These are phyloP conservation scores for Candida suzukii DNA, from an alignment of 805 yeast genomes.

Conservation along the genomic window DNA sequence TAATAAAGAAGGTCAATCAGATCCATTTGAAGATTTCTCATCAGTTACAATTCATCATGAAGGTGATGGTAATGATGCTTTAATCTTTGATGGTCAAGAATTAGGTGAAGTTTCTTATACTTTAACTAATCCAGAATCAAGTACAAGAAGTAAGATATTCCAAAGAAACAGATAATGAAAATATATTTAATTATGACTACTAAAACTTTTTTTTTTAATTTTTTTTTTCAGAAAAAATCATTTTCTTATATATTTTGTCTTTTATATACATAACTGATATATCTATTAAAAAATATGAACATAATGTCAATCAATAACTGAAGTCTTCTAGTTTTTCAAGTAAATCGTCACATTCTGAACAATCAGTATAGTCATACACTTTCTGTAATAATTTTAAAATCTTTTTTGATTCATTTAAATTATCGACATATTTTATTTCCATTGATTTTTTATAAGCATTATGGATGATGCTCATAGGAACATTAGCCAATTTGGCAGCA, in stretches of 20 bases:
- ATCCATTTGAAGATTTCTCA: constrained; percentile 80
- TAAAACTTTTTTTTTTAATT: background rate
- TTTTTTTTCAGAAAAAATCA: background rate
- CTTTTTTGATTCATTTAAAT: background rate
- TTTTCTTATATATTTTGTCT: background rate
- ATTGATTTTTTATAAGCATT: constrained; percentile 34
- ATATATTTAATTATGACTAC: background rate
- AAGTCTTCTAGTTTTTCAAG: too few species aligned
- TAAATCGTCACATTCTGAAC: too few species aligned
- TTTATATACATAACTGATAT: too few species aligned
- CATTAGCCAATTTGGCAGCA: constrained; percentile 71
- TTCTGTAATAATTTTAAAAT: too few species aligned
- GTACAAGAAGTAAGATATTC: constrained; percentile 16
- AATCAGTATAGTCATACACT: too few species aligned
- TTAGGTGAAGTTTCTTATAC: constrained; percentile 53
- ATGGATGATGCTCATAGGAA: constrained; percentile 40
- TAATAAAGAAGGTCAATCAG: constrained; percentile 24
- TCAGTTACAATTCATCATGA: constrained; percentile 82
- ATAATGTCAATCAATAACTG: too few species aligned
- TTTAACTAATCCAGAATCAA: constrained; percentile 32
- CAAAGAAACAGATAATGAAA: background rate
- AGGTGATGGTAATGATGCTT: constrained; percentile 42
- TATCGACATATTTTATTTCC: constrained; percentile 8
- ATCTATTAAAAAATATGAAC: too few species aligned
- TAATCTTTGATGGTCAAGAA: constrained; percentile 40